These are phyloP conservation scores for Solanum corneliomulleri DNA, from an alignment of 257 asterid species.

Conservation along the genomic window DNA sequence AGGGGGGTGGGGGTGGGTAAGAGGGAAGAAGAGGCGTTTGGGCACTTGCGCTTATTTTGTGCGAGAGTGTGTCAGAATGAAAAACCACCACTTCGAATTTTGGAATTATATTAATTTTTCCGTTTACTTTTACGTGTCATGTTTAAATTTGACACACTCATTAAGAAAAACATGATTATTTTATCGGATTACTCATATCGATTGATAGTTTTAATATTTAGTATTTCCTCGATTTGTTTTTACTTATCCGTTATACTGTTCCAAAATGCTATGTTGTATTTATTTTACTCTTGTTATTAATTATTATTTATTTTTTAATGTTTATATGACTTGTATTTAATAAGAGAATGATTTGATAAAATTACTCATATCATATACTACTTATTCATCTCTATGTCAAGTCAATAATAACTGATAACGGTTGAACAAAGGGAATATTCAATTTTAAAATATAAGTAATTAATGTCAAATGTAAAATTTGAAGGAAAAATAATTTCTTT, in stretches of 20 bases:
- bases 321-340: too few relatives aligned
- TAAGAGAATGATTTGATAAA: too few relatives aligned
- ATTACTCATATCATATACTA: too few relatives aligned
- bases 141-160: background rate
- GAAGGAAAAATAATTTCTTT: background rate
- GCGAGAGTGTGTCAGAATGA: background rate
- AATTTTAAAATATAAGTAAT: too few relatives aligned
- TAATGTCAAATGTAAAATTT: too few relatives aligned
- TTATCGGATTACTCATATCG: background rate
- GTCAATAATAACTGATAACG: too few relatives aligned
- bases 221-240: too few relatives aligned
- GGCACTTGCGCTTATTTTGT: background rate
- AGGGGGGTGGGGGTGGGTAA: background rate
- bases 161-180: accelerated
- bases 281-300: too few relatives aligned
- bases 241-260: too few relatives aligned
- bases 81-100: background rate
- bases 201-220: too few relatives aligned
- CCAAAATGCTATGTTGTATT: background rate
- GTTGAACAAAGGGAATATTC: background rate
- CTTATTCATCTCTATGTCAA: too few relatives aligned
- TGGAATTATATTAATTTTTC: background rate
- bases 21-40: background rate
- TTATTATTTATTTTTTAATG: too few relatives aligned
- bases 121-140: background rate